These are phyloP conservation scores for Penicillium antarcticum DNA, from an alignment of 495 filamentous ascomycete genomes.

Conservation along the genomic window DNA sequence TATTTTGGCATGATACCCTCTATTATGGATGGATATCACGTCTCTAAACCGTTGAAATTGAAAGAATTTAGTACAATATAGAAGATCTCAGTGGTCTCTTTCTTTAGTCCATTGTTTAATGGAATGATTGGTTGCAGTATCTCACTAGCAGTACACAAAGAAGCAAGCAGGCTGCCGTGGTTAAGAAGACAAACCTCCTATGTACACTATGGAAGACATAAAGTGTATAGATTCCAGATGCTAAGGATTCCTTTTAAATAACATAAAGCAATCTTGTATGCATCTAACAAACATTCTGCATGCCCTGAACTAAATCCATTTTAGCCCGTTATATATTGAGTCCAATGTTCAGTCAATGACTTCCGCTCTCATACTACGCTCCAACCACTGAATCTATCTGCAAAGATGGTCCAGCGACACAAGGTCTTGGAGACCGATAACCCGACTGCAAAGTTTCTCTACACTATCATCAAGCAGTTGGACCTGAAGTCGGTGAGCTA, in stretches of 20 bases:
- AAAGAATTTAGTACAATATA: too few species aligned
- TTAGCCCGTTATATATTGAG: neutral
- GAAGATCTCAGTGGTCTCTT: too few species aligned
- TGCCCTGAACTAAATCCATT: neutral
- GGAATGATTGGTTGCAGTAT: too few species aligned
- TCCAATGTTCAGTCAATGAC: neutral
- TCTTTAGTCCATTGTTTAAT: too few species aligned
- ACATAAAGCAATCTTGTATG: neutral
- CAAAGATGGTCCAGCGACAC: slow-evolving; percentile 30
- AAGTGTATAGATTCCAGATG: neutral
- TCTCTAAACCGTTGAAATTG: too few species aligned
- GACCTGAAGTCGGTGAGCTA: slow-evolving; percentile 64
- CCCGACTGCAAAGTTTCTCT: slow-evolving; percentile 58
- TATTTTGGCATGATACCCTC: too few species aligned
- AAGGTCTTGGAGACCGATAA: slow-evolving; percentile 48
- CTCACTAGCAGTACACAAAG: too few species aligned
- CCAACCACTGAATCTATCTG: neutral
- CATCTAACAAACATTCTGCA: neutral
- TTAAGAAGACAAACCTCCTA: neutral
- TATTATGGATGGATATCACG: too few species aligned
- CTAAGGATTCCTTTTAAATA: neutral
- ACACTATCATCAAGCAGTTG: slow-evolving; percentile 72
- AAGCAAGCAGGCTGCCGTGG: too few species aligned
- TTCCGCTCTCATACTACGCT: neutral
- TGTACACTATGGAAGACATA: neutral